Evolutionary conservation across 495 filamentous ascomycete species (phyloP).

Genomic region (Parmelia sp.): DNA sequence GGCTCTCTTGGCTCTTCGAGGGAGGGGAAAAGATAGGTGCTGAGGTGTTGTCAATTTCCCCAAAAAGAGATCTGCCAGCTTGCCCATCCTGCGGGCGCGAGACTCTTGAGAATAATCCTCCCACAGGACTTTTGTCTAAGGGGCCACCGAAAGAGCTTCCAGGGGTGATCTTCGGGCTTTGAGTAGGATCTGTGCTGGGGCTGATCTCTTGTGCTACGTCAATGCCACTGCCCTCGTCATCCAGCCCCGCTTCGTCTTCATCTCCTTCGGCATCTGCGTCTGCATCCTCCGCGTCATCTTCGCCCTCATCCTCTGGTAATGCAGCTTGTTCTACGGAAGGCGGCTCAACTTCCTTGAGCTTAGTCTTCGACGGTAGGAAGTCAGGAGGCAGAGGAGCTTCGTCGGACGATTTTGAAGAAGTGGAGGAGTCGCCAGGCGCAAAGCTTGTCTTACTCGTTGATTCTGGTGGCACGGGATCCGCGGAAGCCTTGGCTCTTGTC

Average conservation of each 20-base stretch:
- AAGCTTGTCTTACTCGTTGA: slow-evolving; percentile 62
- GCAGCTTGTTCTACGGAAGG: slow-evolving; percentile 30
- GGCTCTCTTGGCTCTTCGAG: slow-evolving; percentile 46
- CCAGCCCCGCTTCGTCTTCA: slow-evolving; percentile 36
- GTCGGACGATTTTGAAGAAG: slow-evolving; percentile 53
- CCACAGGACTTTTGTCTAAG: slow-evolving; percentile 34
- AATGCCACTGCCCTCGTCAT: slow-evolving; percentile 55
- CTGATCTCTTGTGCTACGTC: slow-evolving; percentile 65
- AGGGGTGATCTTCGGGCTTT: slow-evolving; percentile 54
- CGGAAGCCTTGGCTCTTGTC: slow-evolving; percentile 23
- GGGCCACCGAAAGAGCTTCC: slow-evolving; percentile 59
- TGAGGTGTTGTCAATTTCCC: slow-evolving; percentile 49
- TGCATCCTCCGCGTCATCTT: slow-evolving; percentile 33
- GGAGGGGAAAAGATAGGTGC: slow-evolving; percentile 54
- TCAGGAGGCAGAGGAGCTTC: slow-evolving; percentile 35
- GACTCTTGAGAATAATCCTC: slow-evolving; percentile 40
- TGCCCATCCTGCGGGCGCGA: slow-evolving; percentile 27
- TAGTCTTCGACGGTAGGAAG: slow-evolving; percentile 38
- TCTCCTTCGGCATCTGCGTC: slow-evolving; percentile 29
- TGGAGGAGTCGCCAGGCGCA: slow-evolving; percentile 59
- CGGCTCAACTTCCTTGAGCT: slow-evolving; percentile 31
- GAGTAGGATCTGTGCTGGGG: slow-evolving; percentile 41
- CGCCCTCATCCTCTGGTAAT: slow-evolving; percentile 26
- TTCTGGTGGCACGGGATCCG: slow-evolving; percentile 70
- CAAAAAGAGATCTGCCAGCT: slow-evolving; percentile 50